Percentiles rank a stretch among this genome's conserved stretches.
These are phyloP conservation scores for Scenedesmus sp. DNA, from an alignment of 163 green algal species.

Conservation along the genomic window DNA sequence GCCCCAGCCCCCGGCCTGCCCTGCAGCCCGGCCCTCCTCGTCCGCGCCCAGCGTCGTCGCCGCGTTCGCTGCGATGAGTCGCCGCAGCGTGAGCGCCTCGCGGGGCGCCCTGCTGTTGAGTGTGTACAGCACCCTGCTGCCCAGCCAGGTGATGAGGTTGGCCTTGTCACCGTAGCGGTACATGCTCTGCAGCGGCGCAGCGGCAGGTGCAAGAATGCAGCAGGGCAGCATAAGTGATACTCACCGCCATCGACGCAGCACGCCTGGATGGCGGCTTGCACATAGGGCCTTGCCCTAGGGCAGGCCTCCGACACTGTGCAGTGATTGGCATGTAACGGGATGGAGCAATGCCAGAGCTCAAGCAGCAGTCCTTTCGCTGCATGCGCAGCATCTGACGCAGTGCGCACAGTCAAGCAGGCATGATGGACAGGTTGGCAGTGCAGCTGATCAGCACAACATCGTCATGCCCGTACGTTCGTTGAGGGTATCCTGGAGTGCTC, in stretches of 20 bases:
- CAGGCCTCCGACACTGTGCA: too few species aligned
- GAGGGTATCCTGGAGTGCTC: too few species aligned
- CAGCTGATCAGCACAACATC: too few species aligned
- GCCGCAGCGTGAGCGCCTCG: neutral
- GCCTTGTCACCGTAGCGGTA: slow-evolving; percentile 44
- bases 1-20: neutral
- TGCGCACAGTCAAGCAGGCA: too few species aligned
- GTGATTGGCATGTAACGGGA: too few species aligned
- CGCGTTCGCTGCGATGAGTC: slow-evolving; percentile 1
- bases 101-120: slow-evolving; percentile 34
- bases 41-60: neutral
- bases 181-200: slow-evolving; percentile 26
- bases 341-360: too few species aligned
- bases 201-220: neutral
- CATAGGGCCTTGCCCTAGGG: too few species aligned
- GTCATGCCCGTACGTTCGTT: too few species aligned
- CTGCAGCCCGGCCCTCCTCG: neutral
- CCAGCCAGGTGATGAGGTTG: slow-evolving; percentile 44
- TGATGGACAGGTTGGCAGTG: neutral
- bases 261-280: too few species aligned
- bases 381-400: too few species aligned
- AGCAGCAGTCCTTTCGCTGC: too few species aligned
- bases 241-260: too few species aligned
- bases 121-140: slow-evolving; percentile 36
- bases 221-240: neutral